These are phyloP conservation scores for Scorias spongiosa DNA, from an alignment of 2,329 filamentous ascomycete species.

Conservation along the genomic window DNA sequence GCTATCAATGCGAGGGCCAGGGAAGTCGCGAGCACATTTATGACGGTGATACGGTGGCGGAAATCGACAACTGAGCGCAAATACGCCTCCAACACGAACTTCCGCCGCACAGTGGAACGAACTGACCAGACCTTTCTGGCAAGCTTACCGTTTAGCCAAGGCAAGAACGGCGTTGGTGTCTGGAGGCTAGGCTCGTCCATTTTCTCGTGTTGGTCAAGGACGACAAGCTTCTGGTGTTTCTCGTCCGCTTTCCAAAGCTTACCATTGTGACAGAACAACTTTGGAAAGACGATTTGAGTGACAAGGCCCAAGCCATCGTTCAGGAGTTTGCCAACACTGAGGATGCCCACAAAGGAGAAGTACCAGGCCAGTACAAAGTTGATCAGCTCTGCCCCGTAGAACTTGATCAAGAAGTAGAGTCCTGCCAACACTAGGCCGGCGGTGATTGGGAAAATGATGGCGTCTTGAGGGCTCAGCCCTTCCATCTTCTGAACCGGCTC, in stretches of 20 bases:
- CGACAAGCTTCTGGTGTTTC: constrained; percentile 18
- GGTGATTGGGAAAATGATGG: constrained; percentile 67
- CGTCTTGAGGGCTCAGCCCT: constrained; percentile 60
- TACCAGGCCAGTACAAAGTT: constrained; percentile 75
- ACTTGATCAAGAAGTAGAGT: constrained; percentile 81
- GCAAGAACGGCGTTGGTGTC: constrained; percentile 27
- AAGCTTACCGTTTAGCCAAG: constrained; percentile 6
- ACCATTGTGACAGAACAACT: constrained; percentile 43
- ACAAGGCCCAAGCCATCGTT: constrained; percentile 54
- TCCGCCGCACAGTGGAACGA: constrained; percentile 33
- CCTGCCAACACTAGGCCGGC: constrained; percentile 57
- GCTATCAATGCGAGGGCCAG: constrained; percentile 40
- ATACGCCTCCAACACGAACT: constrained; percentile 36
- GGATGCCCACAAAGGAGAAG: constrained; percentile 66
- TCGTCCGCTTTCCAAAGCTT: constrained; percentile 34
- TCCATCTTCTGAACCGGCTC: constrained; percentile 45
- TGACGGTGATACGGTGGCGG: constrained; percentile 37
- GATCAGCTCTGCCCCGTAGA: constrained; percentile 65
- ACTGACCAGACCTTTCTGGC: constrained; percentile 31
- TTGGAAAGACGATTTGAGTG: constrained; percentile 57
- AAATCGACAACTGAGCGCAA: constrained; percentile 28
- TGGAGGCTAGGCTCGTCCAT: background rate
- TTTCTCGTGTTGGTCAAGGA: constrained; percentile 3
- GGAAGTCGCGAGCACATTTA: constrained; percentile 39
- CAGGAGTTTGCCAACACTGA: constrained; percentile 57